phyloP scores from a whole-genome alignment of 441 rosid species.

The Kokia cookei region DNA sequence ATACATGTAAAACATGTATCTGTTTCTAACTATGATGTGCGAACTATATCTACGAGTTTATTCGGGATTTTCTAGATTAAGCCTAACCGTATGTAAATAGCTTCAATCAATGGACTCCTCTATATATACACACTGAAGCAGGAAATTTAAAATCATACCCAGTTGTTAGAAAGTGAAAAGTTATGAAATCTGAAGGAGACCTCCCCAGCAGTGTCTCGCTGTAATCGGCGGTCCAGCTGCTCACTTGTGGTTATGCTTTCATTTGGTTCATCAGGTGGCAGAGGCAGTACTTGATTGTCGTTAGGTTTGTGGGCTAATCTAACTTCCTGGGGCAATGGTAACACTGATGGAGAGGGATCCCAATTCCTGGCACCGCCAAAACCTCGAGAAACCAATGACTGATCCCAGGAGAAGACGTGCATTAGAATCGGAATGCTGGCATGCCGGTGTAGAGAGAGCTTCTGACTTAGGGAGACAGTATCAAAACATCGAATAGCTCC shows the following conservation, averaged over 20 bases:
- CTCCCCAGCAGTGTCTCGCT: conserved; percentile 70
- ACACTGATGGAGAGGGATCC: conserved; percentile 24
- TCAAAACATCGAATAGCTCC: conserved; percentile 93
- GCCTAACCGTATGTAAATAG: not conserved
- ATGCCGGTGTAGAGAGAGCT: conserved; percentile 88
- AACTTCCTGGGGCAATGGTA: conserved; percentile 36
- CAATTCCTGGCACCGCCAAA: conserved; percentile 22
- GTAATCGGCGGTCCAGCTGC: conserved; percentile 28
- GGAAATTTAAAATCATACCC: conserved; percentile 35
- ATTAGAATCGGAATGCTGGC: conserved; percentile 63
- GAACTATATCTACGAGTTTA: not conserved
- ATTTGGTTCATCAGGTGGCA: conserved; percentile 23
- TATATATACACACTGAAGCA: not conserved
- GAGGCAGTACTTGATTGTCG: conserved; percentile 63
- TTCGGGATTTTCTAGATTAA: not conserved
- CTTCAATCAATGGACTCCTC: not conserved
- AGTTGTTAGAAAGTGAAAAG: conserved; percentile 59
- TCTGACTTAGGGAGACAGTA: conserved; percentile 90
- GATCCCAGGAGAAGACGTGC: conserved; percentile 71
- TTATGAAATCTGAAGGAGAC: conserved; percentile 79
- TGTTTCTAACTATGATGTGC: not conserved
- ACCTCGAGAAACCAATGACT: conserved; percentile 21
- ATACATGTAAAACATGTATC: not conserved
- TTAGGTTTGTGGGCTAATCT: conserved; percentile 36
- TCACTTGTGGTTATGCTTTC: conserved; percentile 13